Evolutionary conservation across 805 yeast species (phyloP), one percentile per base, ranked within the genome.

Genomic region (Candida krabiensis): DNA sequence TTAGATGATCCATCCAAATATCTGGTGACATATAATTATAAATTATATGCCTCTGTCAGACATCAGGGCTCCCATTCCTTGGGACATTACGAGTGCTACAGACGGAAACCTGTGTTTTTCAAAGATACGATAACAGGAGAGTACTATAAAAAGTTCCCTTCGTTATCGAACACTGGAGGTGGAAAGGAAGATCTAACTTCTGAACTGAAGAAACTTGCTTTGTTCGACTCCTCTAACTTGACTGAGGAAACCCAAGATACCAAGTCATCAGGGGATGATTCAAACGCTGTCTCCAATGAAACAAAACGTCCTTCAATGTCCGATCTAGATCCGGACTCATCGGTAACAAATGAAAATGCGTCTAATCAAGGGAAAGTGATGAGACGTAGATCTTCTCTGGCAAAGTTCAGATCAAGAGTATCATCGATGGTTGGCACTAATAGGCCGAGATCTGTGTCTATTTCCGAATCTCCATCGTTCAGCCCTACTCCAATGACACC

Each of bases 51-150:
- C 0, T 66, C 87, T 44, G 79, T 93, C 14, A 75, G 89, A 47
- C 98, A 93, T 58, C 78, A 81, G 31, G 99, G 99, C 0, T 80
- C 91, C 1, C 97, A 90, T 60, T 73, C 80, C 15, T 76, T 79
- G 30, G 98, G 98, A 1, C 98, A 90, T 56, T 90, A 89, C 57
- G 96, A 90, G 53, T 86, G 96, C 52, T 87, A 79, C 57, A 80
- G 85, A 45, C 79, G 79, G 33, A 90, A 89, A 56, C 91, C 93
- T 2, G 58, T 73, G 3, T 73, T 71, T 39, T 78, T 69, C 36
- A 76, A 72, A 44, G 67, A 66, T 40, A 50, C 58, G 14, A 4
- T 19, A 2, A 46, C 55, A 3, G 59, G 61, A 11, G 49, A 44
- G 13, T 60, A 52, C 28, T 53, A 50, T 21, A 35, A 42, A 6